Conservation (phyloP, 1,284 basidiomycete species). For the Pseudozyma sp. region DNA sequence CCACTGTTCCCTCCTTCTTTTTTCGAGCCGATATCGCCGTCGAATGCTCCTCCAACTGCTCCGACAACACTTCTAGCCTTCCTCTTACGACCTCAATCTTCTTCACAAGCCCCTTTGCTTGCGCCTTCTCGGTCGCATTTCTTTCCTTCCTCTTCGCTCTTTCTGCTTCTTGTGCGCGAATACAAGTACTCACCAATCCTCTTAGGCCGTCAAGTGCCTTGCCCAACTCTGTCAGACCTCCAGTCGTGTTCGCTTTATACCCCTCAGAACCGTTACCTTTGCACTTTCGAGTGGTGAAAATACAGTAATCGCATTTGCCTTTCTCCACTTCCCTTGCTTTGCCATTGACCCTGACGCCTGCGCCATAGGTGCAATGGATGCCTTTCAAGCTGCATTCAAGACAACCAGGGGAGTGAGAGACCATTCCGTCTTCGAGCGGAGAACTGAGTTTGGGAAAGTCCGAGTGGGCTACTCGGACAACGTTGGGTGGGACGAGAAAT, state of each 20-base stretch:
- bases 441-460: neutral
- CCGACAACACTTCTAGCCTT: no score
- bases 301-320: constrained; percentile 15
- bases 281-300: constrained; percentile 10
- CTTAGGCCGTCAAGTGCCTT: neutral
- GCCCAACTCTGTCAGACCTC: neutral
- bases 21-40: no score
- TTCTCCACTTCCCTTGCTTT: neutral
- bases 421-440: constrained; percentile 1
- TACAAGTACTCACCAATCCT: constrained; percentile 1
- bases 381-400: constrained; percentile 8
- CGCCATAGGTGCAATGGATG: constrained; percentile 16
- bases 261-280: constrained; percentile 6
- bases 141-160: no score
- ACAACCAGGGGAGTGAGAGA: constrained; percentile 9
- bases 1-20: no score
- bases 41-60: no score
- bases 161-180: neutral
- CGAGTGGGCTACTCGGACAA: neutral
- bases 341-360: constrained; percentile 6
- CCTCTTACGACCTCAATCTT: no score
- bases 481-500: constrained; percentile 11
- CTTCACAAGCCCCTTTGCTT: no score
- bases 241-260: neutral
- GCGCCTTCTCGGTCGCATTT: no score